Evolutionary conservation across 331 rosid species (phyloP), one percentile per base, ranked within the genome.

Genomic region (Pyracantha coccinea): DNA sequence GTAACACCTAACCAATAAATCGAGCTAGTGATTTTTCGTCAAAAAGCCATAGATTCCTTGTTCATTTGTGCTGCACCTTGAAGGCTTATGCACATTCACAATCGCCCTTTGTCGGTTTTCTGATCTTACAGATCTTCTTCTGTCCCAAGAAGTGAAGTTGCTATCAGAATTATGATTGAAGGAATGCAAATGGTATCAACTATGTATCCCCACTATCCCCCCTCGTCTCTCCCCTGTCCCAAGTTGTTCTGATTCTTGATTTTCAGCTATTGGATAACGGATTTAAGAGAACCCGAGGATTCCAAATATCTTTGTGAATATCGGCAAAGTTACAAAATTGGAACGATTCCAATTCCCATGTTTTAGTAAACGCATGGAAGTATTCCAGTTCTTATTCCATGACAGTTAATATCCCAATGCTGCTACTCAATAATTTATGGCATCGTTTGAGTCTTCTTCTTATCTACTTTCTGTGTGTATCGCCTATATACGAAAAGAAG

Each of bases 51-150:
- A 72, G 13, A 61, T 71, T 76, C 69, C 74, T 76, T 83, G 84
- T 77, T 85, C 83, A 72, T 72, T 77, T 25, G 78, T 60, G 65
- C 41, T 66, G 76, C 53, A 73, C 58, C 81, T 83, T 74, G 80
- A 68, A 20, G 53, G 61, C 71, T 66, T 76, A 71, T 76, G 75
- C 62, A 83, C 69, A 68, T 54, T 72, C 16, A 62, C 71, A n/a
- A 47, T 33, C 35, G 60, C 66, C 31, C 29, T 73, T 71, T 65
- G 84, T 72, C 86, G 71, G 84, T 77, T 35, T 41, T 82, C 85
- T 80, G 73, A 76, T 75, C 78, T 76, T 12, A 69, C 60, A 52
- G 76, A 85, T 74, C 68, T 69, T 74, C 71, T 72, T 75, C 87
- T 82, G 85, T 44, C 73, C 75, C 80, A 52, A 33, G 50, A 75